These are phyloP conservation scores for Suhomyces bribrorum DNA, from an alignment of 1,139 yeast species.

Conservation along the genomic window DNA sequence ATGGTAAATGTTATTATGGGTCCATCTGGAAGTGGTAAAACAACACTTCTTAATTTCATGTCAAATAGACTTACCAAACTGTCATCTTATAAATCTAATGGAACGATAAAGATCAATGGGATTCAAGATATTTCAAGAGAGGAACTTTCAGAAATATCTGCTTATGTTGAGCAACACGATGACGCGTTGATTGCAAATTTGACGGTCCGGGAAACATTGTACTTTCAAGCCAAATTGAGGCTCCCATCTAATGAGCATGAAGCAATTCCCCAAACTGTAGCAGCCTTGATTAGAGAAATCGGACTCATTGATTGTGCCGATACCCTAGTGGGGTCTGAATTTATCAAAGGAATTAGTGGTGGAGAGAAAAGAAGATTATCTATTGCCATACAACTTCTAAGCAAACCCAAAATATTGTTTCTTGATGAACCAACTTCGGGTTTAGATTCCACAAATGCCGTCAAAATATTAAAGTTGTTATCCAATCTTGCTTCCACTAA, in stretches of 20 bases:
- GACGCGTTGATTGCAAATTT: conserved; percentile 24
- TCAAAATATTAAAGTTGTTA: conserved; percentile 20
- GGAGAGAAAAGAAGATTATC: conserved; percentile 30
- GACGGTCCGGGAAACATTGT: conserved; percentile 28
- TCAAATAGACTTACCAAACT: conserved; percentile 19
- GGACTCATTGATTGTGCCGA: conserved; percentile 30
- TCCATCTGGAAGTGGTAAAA: conserved; percentile 31
- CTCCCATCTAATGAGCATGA: conserved; percentile 21
- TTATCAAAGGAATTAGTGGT: conserved; percentile 27
- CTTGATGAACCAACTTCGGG: conserved; percentile 32
- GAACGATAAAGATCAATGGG: conserved; percentile 18
- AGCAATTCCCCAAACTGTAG: conserved; percentile 19
- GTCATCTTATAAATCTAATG: conserved; percentile 16
- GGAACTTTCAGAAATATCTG: conserved; percentile 21
- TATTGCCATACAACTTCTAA: conserved; percentile 27
- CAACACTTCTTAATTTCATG: conserved; percentile 24
- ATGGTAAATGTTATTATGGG: conserved; percentile 30
- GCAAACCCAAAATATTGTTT: conserved; percentile 26
- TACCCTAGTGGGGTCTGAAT: conserved; percentile 23
- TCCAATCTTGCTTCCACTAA: conserved; percentile 17
- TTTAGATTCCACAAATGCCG: conserved; percentile 26
- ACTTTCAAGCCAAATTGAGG: conserved; percentile 26
- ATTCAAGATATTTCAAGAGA: conserved; percentile 16
- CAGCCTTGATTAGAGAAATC: conserved; percentile 20
- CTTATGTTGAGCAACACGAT: conserved; percentile 28